phyloP scores from a whole-genome alignment of 352 stramenopile genomes.

The Phytophthora ohioensis region DNA sequence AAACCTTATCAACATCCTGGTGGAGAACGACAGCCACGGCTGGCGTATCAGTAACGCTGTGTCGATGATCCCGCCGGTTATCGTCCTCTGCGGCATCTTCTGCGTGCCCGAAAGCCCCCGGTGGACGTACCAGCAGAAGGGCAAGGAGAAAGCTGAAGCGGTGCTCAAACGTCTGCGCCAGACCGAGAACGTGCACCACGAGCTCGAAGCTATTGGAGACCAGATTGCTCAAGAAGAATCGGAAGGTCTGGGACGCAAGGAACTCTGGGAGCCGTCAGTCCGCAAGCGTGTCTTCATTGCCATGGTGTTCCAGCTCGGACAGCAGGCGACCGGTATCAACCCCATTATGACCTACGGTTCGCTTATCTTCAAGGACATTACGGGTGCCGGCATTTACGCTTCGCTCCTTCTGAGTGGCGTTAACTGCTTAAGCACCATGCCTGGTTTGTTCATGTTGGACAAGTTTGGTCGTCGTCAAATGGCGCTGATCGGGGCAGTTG shows the following conservation, averaged over 20 bases:
- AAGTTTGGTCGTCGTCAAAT: conserved; percentile 41
- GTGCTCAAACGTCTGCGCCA: conserved; percentile 49
- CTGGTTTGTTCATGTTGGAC: conserved; percentile 35
- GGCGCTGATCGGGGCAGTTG: conserved; percentile 40
- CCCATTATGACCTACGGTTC: conserved; percentile 44
- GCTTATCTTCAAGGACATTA: conserved; percentile 47
- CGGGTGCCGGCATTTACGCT: conserved; percentile 35
- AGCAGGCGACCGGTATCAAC: conserved; percentile 48
- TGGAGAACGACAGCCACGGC: conserved; percentile 34
- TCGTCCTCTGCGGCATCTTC: conserved; percentile 48
- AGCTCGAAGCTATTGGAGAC: conserved; percentile 47
- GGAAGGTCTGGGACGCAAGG: conserved; percentile 30
- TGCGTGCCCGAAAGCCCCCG: conserved; percentile 39
- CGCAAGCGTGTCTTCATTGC: conserved; percentile 39
- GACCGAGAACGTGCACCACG: conserved; percentile 42
- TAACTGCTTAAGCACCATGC: conserved; percentile 38
- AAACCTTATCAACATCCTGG: conserved; percentile 45
- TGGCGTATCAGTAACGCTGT: conserved; percentile 51
- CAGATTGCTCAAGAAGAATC: conserved; percentile 39
- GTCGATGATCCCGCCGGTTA: conserved; percentile 43
- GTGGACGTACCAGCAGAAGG: conserved; percentile 42
- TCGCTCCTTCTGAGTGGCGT: conserved; percentile 38
- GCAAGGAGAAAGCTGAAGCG: conserved; percentile 35
- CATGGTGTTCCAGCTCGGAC: conserved; percentile 51
- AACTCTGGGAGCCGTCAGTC: conserved; percentile 33